Base-by-base conservation (phyloP, 345 rosid species). In the Corymbia maculata region DNA sequence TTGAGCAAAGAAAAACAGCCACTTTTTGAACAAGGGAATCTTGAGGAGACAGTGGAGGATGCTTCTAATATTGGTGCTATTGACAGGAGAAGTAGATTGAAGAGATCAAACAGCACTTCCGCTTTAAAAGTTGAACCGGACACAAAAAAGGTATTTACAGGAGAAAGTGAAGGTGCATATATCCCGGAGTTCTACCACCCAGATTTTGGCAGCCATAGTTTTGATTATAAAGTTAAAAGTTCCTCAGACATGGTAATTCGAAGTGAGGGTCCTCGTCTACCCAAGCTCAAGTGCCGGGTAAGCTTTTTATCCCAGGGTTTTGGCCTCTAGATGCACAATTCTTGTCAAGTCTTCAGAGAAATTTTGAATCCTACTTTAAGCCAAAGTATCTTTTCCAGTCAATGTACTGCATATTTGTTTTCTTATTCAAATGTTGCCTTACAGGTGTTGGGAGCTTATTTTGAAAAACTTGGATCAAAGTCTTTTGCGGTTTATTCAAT, bases 401-500 rank as follows among this genome's bases (percentile, higher is more conserved):
- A 75, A 75, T 75, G 90, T 92, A 89, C 57, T 88, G 90, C 64
- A 55, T 55, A 87, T 87, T 86, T 88, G 86, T 64, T 10, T 88
- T 30, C 8, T 36, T 75, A 75, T 87, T 19, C 57, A 28, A 80
- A 49, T 59, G 51, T 51, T 4, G 17, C 52, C 59, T 53, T 91
- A 84, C 94, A 98, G 99, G 98, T 98, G 90, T 89, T 94, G 85
- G 99, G 99, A 92, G 99, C 99, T 85, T 95, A 95, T 89, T 96
- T 98, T 89, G 99, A 98, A 93, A 98, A 98, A 91, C 91, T 92
- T 79, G 97, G 96, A 57, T 96, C 99, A 51, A 98, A 97, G 91
- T 94, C 99, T 57, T 98, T 98, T 93, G 99, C 99, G 51, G 99
- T 97, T 91, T 98, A 98, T 93, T 97, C 98, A 89, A 97, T 98